A percentile compares a stretch with the other conserved stretches of the same genome.
phyloP scores from a whole-genome alignment of 2,329 filamentous ascomycete genomes.

The Colletotrichum abscissum region DNA sequence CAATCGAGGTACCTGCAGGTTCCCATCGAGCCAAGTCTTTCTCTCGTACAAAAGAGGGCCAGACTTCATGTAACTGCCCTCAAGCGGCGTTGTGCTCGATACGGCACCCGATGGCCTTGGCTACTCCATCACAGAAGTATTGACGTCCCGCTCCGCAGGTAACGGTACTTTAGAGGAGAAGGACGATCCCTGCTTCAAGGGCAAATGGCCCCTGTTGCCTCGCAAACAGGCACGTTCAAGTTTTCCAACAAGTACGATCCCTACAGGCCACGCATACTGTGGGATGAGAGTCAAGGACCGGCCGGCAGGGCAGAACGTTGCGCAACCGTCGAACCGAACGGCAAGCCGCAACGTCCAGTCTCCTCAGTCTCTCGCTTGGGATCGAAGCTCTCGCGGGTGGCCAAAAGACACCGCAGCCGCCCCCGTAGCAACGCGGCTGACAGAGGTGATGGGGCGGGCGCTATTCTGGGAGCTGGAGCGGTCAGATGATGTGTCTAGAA shows the following conservation, averaged over 20 bases:
- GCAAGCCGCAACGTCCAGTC: background rate
- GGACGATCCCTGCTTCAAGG: constrained; percentile 18
- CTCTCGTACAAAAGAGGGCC: constrained; percentile 15
- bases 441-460: background rate
- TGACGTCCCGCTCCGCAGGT: constrained; percentile 16
- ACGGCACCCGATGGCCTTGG: background rate
- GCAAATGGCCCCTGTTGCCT: constrained; percentile 6
- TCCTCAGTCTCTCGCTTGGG: background rate
- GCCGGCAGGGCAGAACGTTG: background rate
- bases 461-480: constrained; percentile 18
- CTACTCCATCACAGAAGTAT: constrained; percentile 12
- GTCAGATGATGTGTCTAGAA: constrained; percentile 12
- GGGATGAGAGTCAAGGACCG: background rate
- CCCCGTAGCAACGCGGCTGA: constrained; percentile 1
- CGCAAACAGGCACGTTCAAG: constrained; percentile 18
- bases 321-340: background rate
- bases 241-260: constrained; percentile 28
- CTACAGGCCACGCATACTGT: constrained; percentile 29
- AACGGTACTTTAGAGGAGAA: constrained; percentile 17
- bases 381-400: constrained; percentile 15
- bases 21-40: constrained; percentile 21
- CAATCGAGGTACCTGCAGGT: constrained; percentile 26
- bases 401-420: background rate
- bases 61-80: background rate
- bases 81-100: constrained; percentile 5